Percentiles rank a stretch among this genome's conserved stretches.
phyloP scores from a whole-genome alignment of 345 rosid species.

The Rhizophora mangle region DNA sequence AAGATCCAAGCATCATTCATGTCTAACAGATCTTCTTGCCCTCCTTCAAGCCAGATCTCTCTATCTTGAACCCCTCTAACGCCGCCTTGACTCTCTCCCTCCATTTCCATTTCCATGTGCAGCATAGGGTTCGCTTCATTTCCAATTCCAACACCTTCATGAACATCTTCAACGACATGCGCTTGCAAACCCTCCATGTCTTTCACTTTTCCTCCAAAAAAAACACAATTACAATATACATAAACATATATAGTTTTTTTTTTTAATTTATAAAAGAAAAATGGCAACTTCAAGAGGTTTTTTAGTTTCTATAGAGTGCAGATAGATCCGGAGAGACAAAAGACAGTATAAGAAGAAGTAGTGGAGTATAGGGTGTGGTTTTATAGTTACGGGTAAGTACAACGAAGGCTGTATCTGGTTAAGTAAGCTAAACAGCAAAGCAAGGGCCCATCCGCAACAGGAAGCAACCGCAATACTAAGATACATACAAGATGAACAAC shows the following conservation, averaged over 20 bases:
- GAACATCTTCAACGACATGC: slow-evolving; percentile 34
- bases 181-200: slow-evolving; percentile 28
- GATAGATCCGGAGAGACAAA: slow-evolving; percentile 19
- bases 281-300: slow-evolving; percentile 13
- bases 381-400: slow-evolving; percentile 46
- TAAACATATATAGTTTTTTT: neutral
- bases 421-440: slow-evolving; percentile 37
- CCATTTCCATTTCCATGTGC: neutral
- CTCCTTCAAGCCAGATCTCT: slow-evolving; percentile 56
- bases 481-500: slow-evolving; percentile 32
- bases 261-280: neutral
- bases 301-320: slow-evolving; percentile 11
- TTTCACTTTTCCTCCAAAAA: neutral
- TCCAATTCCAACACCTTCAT: slow-evolving; percentile 11
- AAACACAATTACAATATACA: neutral
- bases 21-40: slow-evolving; percentile 47
- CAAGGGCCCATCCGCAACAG: slow-evolving; percentile 33
- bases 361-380: slow-evolving; percentile 13
- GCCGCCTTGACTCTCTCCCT: slow-evolving; percentile 13
- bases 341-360: neutral
- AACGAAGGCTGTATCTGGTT: slow-evolving; percentile 29
- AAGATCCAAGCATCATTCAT: slow-evolving; percentile 55
- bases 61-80: slow-evolving; percentile 16
- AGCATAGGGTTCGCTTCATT: slow-evolving; percentile 22
- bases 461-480: slow-evolving; percentile 26